Percentiles rank a stretch among this genome's conserved stretches.
Evolutionary conservation across 1,284 basidiomycete genomes (phyloP).

Genomic region (Boletus sp.): DNA sequence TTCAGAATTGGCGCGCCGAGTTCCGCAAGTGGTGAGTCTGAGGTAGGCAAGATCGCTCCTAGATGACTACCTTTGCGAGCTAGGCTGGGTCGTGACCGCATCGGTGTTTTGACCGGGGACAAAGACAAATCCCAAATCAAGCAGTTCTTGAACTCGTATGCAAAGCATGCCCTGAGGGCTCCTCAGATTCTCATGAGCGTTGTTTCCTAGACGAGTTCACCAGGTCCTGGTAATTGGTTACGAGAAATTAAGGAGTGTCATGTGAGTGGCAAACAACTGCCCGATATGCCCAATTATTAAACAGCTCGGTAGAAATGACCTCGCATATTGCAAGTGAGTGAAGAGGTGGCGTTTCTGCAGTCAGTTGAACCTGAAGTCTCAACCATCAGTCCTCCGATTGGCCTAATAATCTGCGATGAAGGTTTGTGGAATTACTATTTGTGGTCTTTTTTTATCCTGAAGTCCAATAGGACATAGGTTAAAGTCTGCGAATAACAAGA

Average conservation of each 20-base stretch:
- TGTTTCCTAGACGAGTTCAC: slow-evolving; percentile 58
- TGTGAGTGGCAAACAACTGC: slow-evolving; percentile 45
- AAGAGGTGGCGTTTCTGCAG: not conserved
- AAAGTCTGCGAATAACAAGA: slow-evolving; percentile 92
- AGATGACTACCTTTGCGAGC: not conserved
- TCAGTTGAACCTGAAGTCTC: not conserved
- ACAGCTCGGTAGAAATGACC: slow-evolving; percentile 46
- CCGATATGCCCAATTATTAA: slow-evolving; percentile 3
- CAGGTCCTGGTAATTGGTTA: slow-evolving; percentile 96
- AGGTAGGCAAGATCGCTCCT: not conserved
- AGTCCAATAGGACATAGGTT: slow-evolving; percentile 76
- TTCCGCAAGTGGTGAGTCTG: slow-evolving; percentile 83
- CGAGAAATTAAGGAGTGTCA: slow-evolving; percentile 81
- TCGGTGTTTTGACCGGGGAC: slow-evolving; percentile 80
- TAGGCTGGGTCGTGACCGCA: slow-evolving; percentile 76
- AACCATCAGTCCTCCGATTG: slow-evolving; percentile 74
- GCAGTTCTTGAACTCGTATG: slow-evolving; percentile 74
- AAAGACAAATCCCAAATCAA: slow-evolving; percentile 71
- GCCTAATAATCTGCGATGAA: slow-evolving; percentile 95
- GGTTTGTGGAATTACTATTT: slow-evolving; percentile 42
- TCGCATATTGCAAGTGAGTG: slow-evolving; percentile 63
- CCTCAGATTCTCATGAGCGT: slow-evolving; percentile 1
- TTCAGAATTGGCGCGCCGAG: slow-evolving; percentile 93
- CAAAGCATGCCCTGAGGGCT: not conserved
- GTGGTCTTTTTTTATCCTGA: not conserved